Evolutionary conservation across 192 early-diverging fungal species (phyloP).

Genomic region (Coemansia guatemalensis): DNA sequence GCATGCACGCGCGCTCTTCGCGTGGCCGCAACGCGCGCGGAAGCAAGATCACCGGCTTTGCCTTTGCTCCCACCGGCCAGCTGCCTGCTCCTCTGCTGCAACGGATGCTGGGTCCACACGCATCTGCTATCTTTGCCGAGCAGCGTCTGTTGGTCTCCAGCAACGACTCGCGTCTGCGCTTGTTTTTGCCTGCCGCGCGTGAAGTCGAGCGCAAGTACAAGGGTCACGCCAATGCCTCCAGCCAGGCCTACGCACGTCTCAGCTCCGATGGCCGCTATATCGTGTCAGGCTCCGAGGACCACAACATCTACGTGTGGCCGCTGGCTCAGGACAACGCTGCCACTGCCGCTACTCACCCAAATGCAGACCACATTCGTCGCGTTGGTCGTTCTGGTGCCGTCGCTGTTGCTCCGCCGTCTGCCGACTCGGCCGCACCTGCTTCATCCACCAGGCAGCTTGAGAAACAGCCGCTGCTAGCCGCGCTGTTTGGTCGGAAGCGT

Average conservation of each 20-base stretch:
- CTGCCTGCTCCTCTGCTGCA: slow-evolving; percentile 53
- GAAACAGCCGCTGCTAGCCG: slow-evolving; percentile 24
- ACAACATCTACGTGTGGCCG: slow-evolving; percentile 70
- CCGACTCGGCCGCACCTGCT: slow-evolving; percentile 16
- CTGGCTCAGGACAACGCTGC: slow-evolving; percentile 54
- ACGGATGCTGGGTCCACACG: slow-evolving; percentile 25
- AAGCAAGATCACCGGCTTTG: slow-evolving; percentile 83
- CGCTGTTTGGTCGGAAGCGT: slow-evolving; percentile 28
- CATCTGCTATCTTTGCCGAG: slow-evolving; percentile 6
- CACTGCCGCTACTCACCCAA: slow-evolving; percentile 45
- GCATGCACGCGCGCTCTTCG: slow-evolving; percentile 68
- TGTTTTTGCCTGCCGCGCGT: slow-evolving; percentile 77
- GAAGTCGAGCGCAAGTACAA: slow-evolving; percentile 77
- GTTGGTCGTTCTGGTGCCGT: slow-evolving; percentile 14
- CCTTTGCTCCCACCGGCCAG: slow-evolving; percentile 27
- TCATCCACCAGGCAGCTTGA: background rate
- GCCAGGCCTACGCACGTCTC: slow-evolving; percentile 75
- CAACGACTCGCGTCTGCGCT: slow-evolving; percentile 79
- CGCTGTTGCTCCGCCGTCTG: background rate
- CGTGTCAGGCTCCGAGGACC: slow-evolving; percentile 80
- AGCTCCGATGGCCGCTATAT: slow-evolving; percentile 78
- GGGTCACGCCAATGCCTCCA: slow-evolving; percentile 69
- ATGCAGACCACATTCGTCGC: slow-evolving; percentile 36
- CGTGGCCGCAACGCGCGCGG: slow-evolving; percentile 61
- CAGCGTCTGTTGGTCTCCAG: slow-evolving; percentile 56